Evolutionary conservation across 73 alveolate species (phyloP).

Genomic region (Symbiodinium natans): DNA sequence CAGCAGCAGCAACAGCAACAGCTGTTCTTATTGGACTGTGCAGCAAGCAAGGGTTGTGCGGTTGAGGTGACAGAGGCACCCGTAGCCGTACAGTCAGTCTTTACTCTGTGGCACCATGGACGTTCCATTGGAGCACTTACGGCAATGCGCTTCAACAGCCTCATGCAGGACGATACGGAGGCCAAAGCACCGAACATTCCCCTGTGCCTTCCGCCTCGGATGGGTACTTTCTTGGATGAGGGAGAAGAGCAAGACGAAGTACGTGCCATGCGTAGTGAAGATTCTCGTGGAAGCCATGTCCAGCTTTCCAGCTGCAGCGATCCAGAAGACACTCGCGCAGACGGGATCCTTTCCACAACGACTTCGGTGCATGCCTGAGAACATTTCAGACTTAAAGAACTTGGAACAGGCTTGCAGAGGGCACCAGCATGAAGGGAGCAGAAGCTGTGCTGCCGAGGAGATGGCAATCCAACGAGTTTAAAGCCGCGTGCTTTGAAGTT

Average conservation of each 20-base stretch:
- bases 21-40: too few relatives aligned
- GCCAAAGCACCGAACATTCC: neutral
- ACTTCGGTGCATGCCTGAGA: neutral
- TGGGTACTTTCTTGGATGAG: neutral
- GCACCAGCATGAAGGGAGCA: too few relatives aligned
- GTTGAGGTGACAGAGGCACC: too few relatives aligned
- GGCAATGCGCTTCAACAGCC: too few relatives aligned
- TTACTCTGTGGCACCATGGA: too few relatives aligned
- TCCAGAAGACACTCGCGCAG: too few relatives aligned
- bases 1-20: too few relatives aligned
- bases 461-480: neutral
- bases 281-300: neutral
- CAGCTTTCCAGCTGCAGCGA: neutral
- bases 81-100: too few relatives aligned
- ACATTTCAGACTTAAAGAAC: too few relatives aligned
- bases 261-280: neutral
- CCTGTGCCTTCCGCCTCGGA: neutral
- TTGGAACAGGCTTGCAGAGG: too few relatives aligned
- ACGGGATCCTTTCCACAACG: neutral
- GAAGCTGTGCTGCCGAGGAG: neutral
- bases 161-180: neutral
- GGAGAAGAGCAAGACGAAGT: neutral
- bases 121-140: too few relatives aligned
- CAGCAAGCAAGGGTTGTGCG: too few relatives aligned
- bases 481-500: neutral